These are phyloP conservation scores for Taphrina wiesneri DNA, from an alignment of 1,139 yeast species.

Conservation along the genomic window DNA sequence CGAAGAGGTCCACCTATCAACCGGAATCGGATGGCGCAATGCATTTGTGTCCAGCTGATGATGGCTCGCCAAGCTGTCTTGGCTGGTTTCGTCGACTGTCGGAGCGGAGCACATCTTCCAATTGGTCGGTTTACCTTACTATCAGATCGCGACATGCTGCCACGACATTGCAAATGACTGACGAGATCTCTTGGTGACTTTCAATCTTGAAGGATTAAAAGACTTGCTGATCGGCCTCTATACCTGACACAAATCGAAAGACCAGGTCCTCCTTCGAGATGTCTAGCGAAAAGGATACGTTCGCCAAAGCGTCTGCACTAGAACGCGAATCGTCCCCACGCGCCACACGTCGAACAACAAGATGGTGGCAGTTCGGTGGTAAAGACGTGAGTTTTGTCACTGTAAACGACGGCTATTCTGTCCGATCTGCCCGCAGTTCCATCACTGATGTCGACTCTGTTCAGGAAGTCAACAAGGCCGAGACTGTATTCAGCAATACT, in stretches of 20 bases:
- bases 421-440: background rate
- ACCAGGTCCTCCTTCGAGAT: background rate
- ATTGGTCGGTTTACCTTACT: too few species aligned
- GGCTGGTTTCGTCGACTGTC: too few species aligned
- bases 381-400: conserved; percentile 1
- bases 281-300: background rate
- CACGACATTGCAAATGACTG: background rate
- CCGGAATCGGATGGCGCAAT: too few species aligned
- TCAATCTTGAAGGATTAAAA: too few species aligned
- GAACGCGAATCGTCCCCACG: background rate
- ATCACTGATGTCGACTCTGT: background rate
- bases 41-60: too few species aligned
- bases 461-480: background rate
- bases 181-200: too few species aligned
- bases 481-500: background rate
- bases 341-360: background rate
- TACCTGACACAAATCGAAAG: background rate
- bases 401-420: background rate
- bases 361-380: conserved; percentile 4
- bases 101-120: background rate
- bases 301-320: background rate
- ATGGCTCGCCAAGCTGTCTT: too few species aligned
- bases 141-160: background rate
- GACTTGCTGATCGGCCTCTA: background rate
- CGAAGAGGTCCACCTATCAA: too few species aligned